phyloP scores from a whole-genome alignment of 805 yeast species.

The Kockiozyma suomiensis region DNA sequence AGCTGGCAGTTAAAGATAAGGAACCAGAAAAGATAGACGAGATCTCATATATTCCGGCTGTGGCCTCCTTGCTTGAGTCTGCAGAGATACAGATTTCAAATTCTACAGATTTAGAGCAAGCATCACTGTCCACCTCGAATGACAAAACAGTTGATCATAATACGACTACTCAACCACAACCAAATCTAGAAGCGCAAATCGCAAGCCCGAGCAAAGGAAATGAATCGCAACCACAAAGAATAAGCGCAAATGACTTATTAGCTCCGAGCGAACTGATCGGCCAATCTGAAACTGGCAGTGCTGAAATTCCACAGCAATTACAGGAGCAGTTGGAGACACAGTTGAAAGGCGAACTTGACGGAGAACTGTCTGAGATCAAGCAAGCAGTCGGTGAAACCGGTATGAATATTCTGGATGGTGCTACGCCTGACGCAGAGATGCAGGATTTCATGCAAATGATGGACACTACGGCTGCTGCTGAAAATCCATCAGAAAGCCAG shows the following conservation, averaged over 20 bases:
- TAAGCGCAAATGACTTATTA: background rate
- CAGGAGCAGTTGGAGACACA: background rate
- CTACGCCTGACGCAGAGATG: slow-evolving; percentile 9
- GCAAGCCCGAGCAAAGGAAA: background rate
- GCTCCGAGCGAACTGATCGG: too few species aligned
- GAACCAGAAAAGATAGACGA: background rate
- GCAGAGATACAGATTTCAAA: background rate
- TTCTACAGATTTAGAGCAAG: too few species aligned
- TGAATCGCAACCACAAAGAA: background rate
- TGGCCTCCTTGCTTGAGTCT: background rate
- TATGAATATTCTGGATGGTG: background rate
- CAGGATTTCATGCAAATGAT: slow-evolving; percentile 27
- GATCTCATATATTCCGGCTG: slow-evolving; percentile 1
- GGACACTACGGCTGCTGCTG: background rate
- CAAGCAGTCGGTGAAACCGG: background rate
- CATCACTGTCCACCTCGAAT: background rate
- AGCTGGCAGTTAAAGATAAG: background rate
- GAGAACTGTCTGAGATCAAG: background rate
- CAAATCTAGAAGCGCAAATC: background rate
- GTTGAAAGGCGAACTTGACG: background rate
- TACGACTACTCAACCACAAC: background rate
- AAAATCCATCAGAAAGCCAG: too few species aligned
- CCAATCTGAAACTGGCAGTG: background rate
- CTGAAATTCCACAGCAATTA: background rate
- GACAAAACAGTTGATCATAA: background rate